Conservation (phyloP, 306 rosid genomes). For the Rosa persica region DNA sequence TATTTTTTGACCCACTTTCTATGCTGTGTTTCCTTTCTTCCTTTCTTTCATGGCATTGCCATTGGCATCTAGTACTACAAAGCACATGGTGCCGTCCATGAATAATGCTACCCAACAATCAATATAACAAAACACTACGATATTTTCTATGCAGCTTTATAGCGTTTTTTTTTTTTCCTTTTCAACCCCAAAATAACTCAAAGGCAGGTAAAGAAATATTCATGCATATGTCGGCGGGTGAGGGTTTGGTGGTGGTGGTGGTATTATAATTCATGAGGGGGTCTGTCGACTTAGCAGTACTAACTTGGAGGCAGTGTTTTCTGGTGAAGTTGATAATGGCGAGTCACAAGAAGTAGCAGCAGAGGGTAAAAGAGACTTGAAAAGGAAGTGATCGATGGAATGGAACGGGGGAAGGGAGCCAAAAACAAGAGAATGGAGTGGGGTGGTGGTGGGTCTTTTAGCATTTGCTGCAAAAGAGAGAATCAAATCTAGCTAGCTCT, state of each 20-base stretch:
- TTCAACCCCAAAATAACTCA: not conserved
- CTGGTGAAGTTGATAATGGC: conserved; percentile 22
- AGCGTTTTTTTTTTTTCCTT: not conserved
- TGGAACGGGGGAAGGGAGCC: conserved; percentile 36
- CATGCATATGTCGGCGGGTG: conserved; percentile 16
- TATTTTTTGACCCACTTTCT: conserved; percentile 17
- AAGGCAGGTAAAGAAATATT: not conserved
- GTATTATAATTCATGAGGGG: conserved; percentile 13
- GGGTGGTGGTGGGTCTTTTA: conserved; percentile 34
- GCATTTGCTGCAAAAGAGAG: conserved; percentile 36
- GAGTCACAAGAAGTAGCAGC: conserved; percentile 49
- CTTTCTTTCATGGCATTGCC: conserved; percentile 18
- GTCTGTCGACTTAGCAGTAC: not conserved
- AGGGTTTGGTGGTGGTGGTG: conserved; percentile 8
- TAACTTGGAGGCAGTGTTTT: conserved; percentile 6
- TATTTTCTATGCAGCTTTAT: conserved; percentile 6
- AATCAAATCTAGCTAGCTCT: conserved; percentile 33
- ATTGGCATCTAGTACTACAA: conserved; percentile 16
- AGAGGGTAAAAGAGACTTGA: conserved; percentile 15
- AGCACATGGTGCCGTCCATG: conserved; percentile 26
- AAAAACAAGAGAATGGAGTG: conserved; percentile 36
- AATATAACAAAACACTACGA: conserved; percentile 18
- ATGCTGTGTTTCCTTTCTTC: conserved; percentile 19
- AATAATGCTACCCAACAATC: conserved; percentile 19
- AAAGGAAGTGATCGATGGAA: not conserved